Percentiles rank a stretch among this genome's conserved stretches.
Evolutionary conservation across 768 basidiomycete species (phyloP).

Genomic region (Chlorophyllum brunneum): DNA sequence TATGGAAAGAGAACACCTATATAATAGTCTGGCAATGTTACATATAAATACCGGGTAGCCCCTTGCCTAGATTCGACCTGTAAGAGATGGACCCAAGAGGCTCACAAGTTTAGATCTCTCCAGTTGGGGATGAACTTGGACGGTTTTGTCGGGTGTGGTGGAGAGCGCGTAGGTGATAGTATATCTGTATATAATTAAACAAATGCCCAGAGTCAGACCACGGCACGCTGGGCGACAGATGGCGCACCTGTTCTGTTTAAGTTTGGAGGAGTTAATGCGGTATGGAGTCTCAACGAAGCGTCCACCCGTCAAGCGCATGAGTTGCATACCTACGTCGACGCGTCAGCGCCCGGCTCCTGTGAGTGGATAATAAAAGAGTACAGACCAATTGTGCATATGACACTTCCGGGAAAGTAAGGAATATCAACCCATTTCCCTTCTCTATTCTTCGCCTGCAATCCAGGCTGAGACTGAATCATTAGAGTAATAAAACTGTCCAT

Average conservation of each 20-base stretch:
- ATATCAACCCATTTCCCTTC: constrained; percentile 2
- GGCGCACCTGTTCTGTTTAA: background rate
- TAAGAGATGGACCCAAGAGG: background rate
- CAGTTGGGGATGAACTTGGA: constrained; percentile 1
- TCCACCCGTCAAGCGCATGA: constrained; percentile 6
- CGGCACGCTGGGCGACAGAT: background rate
- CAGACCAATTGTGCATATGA: constrained; percentile 4
- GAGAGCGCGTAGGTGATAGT: constrained; percentile 4
- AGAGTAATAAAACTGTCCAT: constrained; percentile 4
- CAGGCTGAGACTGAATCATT: background rate
- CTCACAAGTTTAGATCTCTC: background rate
- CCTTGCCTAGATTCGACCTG: background rate
- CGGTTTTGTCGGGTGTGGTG: background rate
- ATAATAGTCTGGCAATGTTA: too few species aligned
- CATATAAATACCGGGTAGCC: too few species aligned
- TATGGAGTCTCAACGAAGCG: background rate
- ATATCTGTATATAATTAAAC: background rate
- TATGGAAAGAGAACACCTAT: background rate
- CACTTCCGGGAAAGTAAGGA: constrained; percentile 1
- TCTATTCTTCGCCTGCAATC: constrained; percentile 4
- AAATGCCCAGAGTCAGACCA: background rate
- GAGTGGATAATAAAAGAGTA: background rate
- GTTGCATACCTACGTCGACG: background rate
- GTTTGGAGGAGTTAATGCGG: background rate
- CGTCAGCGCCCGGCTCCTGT: background rate